phyloP scores from a whole-genome alignment of 169 alveolate species.

The Cardiosporidium cionae region DNA sequence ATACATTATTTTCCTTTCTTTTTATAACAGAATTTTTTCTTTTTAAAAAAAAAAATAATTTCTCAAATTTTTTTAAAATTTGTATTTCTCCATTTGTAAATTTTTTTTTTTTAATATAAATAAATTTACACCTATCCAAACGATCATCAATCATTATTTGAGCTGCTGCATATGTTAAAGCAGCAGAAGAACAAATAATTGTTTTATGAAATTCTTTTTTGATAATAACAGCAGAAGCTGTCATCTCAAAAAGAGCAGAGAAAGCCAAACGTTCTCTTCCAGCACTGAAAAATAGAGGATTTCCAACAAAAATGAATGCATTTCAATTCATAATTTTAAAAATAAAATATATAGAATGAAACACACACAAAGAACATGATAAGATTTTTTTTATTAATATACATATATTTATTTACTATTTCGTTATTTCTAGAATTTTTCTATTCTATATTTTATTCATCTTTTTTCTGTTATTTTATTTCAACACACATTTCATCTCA shows the following conservation, averaged over 20 bases:
- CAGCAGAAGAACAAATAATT: constrained; percentile 37
- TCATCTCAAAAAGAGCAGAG: constrained; percentile 49
- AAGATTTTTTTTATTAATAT: neutral
- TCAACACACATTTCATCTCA: neutral
- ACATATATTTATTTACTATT: neutral
- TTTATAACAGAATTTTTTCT: no score
- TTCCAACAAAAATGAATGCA: neutral
- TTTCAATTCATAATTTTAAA: neutral
- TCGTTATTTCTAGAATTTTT: neutral
- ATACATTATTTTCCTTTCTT: no score
- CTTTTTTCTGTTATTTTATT: neutral
- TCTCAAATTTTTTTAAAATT: no score
- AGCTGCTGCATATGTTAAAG: constrained; percentile 47
- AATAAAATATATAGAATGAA: neutral
- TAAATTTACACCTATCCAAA: neutral
- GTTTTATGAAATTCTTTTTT: constrained; percentile 29
- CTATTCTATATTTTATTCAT: neutral
- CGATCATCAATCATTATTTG: constrained; percentile 42
- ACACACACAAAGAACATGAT: neutral
- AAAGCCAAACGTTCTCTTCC: constrained; percentile 39
- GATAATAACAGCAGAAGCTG: constrained; percentile 28
- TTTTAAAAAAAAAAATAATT: no score
- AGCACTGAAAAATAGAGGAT: constrained; percentile 1
- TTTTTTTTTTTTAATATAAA: neutral
- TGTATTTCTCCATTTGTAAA: neutral